These are phyloP conservation scores for Metarhizium brunneum DNA, from an alignment of 2,329 filamentous ascomycete species.

Conservation along the genomic window DNA sequence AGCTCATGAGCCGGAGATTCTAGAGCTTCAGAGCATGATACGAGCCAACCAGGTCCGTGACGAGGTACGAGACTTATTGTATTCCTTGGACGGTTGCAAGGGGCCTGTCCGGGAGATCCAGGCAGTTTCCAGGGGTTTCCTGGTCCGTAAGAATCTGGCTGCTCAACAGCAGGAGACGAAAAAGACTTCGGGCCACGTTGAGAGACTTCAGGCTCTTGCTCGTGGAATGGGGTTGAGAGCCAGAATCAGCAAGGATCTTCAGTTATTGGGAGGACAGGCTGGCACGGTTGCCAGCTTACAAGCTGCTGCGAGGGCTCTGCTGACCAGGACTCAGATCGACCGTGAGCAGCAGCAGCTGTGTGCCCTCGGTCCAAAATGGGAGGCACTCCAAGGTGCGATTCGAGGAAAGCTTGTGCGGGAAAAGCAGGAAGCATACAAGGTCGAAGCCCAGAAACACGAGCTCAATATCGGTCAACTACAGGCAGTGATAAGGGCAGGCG, in stretches of 20 bases:
- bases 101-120: slow-evolving; percentile 58
- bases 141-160: slow-evolving; percentile 49
- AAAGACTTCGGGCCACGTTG: slow-evolving; percentile 40
- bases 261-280: slow-evolving; percentile 41
- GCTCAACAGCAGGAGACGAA: slow-evolving; percentile 48
- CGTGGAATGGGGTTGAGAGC: slow-evolving; percentile 57
- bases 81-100: slow-evolving; percentile 52
- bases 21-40: slow-evolving; percentile 75
- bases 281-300: slow-evolving; percentile 49
- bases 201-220: slow-evolving; percentile 55
- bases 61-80: slow-evolving; percentile 45
- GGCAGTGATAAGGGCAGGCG: slow-evolving; percentile 42
- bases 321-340: slow-evolving; percentile 45
- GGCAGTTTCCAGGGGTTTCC: slow-evolving; percentile 56
- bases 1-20: slow-evolving; percentile 59
- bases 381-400: slow-evolving; percentile 28
- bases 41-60: slow-evolving; percentile 57
- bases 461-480: slow-evolving; percentile 39
- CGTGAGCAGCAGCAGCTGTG: slow-evolving; percentile 42
- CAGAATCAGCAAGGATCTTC: slow-evolving; percentile 43
- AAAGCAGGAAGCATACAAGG: slow-evolving; percentile 32
- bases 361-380: slow-evolving; percentile 39
- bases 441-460: slow-evolving; percentile 37
- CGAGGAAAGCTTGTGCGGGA: slow-evolving; percentile 41
- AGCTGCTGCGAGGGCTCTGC: slow-evolving; percentile 54